These are phyloP conservation scores for Pleomassaria siparia DNA, from an alignment of 2,329 filamentous ascomycete species.

Conservation along the genomic window DNA sequence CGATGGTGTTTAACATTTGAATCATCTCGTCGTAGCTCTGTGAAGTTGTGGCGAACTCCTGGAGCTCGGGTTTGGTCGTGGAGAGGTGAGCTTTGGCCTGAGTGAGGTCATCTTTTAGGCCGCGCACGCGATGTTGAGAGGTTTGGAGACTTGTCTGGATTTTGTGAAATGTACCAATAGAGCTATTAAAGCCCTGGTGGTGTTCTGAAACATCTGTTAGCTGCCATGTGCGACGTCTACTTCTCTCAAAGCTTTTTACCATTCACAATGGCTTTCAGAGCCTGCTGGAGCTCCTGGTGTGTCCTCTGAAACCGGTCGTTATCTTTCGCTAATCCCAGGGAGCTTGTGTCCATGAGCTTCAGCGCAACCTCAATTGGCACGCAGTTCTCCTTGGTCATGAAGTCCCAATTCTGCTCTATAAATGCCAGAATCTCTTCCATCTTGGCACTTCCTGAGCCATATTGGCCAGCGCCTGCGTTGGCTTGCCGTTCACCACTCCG, in stretches of 20 bases:
- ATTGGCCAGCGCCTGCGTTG: slow-evolving; percentile 27
- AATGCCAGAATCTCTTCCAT: slow-evolving; percentile 69
- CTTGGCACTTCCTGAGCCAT: slow-evolving; percentile 44
- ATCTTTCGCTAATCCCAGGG: slow-evolving; percentile 85
- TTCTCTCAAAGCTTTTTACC: slow-evolving; percentile 34
- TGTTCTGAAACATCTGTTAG: slow-evolving; percentile 62
- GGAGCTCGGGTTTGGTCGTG: slow-evolving; percentile 84
- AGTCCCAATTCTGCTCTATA: slow-evolving; percentile 87
- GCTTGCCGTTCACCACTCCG: slow-evolving; percentile 43
- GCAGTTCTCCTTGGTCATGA: slow-evolving; percentile 86
- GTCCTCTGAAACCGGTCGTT: slow-evolving; percentile 82
- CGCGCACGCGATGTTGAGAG: slow-evolving; percentile 82
- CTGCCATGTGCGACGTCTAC: neutral
- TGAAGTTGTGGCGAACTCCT: slow-evolving; percentile 82
- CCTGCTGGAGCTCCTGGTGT: slow-evolving; percentile 85
- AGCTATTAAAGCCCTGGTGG: slow-evolving; percentile 98
- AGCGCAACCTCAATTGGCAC: slow-evolving; percentile 93
- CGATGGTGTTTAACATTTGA: slow-evolving; percentile 78
- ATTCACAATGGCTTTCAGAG: slow-evolving; percentile 92
- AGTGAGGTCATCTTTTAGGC: slow-evolving; percentile 79
- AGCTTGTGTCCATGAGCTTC: slow-evolving; percentile 91
- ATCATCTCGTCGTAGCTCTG: slow-evolving; percentile 90
- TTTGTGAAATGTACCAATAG: slow-evolving; percentile 97
- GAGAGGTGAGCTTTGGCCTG: slow-evolving; percentile 80
- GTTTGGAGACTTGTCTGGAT: slow-evolving; percentile 91